A percentile compares a stretch with the other conserved stretches of the same genome.
These are phyloP conservation scores for Mucor plumbeus DNA, from an alignment of 371 early-diverging fungal genomes.

Conservation along the genomic window DNA sequence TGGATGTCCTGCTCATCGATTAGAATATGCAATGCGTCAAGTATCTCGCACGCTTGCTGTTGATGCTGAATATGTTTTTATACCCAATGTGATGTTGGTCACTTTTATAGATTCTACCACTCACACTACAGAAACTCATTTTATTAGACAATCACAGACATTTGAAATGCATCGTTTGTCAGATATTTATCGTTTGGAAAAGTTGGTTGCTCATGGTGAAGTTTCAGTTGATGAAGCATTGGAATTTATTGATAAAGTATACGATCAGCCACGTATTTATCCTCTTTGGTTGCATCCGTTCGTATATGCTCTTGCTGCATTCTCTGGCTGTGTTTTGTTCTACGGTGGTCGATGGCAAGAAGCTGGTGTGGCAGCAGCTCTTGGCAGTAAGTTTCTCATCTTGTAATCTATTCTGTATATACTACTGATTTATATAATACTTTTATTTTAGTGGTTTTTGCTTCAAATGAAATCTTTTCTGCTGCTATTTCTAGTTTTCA, in stretches of 20 bases:
- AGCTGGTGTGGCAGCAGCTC: constrained; percentile 42
- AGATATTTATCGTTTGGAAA: constrained; percentile 63
- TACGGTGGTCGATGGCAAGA: constrained; percentile 55
- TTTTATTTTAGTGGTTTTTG: constrained; percentile 43
- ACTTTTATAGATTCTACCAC: constrained; percentile 74
- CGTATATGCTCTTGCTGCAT: constrained; percentile 54
- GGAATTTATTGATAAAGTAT: constrained; percentile 51
- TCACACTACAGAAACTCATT: constrained; percentile 78
- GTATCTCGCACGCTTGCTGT: constrained; percentile 63
- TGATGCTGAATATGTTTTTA: constrained; percentile 68
- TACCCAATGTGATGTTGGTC: constrained; percentile 77
- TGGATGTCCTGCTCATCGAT: constrained; percentile 66
- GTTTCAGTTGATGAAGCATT: constrained; percentile 59
- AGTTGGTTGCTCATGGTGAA: constrained; percentile 53
- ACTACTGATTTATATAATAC: background rate
- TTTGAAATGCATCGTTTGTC: constrained; percentile 75
- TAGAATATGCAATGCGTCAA: constrained; percentile 59
- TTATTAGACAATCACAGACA: constrained; percentile 61
- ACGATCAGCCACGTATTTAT: constrained; percentile 45
- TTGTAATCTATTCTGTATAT: background rate
- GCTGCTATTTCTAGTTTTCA: constrained; percentile 41
- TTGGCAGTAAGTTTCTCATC: constrained; percentile 45
- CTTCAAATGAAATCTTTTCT: constrained; percentile 47
- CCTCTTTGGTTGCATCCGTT: constrained; percentile 57
- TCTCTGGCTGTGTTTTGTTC: constrained; percentile 51